Conservation (phyloP, 164 flowering plant genomes). For the Tetrastigma voinierianum region DNA sequence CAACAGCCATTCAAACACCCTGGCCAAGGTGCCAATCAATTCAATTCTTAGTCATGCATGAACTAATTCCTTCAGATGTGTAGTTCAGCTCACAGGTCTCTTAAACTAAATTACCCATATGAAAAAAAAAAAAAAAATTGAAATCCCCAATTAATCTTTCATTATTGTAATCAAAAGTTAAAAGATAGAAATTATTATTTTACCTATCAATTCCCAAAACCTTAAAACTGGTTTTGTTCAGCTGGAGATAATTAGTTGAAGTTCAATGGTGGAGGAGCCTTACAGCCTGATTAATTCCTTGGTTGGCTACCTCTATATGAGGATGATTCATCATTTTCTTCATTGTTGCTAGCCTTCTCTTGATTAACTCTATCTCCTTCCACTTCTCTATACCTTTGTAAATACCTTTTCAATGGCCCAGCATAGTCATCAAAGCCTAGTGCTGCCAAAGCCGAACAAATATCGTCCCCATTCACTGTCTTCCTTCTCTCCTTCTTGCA, state of each 20-base stretch:
- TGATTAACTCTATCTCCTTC: slow-evolving; percentile 21
- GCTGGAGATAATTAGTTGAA: not conserved
- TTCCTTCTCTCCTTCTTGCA: slow-evolving; percentile 37
- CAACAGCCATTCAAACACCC: not conserved
- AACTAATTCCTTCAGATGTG: too few species aligned
- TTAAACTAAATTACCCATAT: not conserved
- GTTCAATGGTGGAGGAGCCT: not conserved
- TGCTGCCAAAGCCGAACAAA: slow-evolving; percentile 33
- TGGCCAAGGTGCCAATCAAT: too few species aligned
- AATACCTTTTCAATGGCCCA: slow-evolving; percentile 25
- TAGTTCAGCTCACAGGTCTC: too few species aligned
- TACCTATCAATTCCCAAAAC: not conserved
- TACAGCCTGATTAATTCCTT: not conserved
- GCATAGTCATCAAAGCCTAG: slow-evolving; percentile 40
- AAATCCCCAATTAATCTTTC: not conserved
- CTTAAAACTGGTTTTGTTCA: not conserved
- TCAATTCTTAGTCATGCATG: too few species aligned
- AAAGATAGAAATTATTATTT: not conserved
- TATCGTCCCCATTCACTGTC: slow-evolving; percentile 44
- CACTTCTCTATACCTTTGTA: slow-evolving; percentile 28
- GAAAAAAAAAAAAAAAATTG: not conserved
- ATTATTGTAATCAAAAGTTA: not conserved
- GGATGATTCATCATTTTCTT: slow-evolving; percentile 7
- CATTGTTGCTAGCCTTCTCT: slow-evolving; percentile 3
- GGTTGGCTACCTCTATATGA: not conserved